Percentiles rank a stretch among this genome's conserved stretches.
phyloP scores from a whole-genome alignment of 192 early-diverging fungal species.

The Coemansia sp. region DNA sequence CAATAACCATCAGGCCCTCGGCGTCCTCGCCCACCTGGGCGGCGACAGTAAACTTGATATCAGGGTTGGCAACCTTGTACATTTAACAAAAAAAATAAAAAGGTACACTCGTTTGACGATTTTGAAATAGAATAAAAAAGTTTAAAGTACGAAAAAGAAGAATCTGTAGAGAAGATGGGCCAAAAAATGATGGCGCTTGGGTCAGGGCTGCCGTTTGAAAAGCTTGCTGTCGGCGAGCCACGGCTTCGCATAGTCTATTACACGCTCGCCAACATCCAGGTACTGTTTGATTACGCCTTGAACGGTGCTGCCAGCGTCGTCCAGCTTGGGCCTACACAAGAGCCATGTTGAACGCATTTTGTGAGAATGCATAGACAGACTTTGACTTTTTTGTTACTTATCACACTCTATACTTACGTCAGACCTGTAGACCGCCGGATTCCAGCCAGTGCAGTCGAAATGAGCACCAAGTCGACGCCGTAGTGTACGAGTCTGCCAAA shows the following conservation, averaged over 20 bases:
- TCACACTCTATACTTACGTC: conserved; percentile 20
- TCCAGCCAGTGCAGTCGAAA: conserved; percentile 40
- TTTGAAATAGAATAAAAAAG: conserved; percentile 9
- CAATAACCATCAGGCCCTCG: conserved; percentile 73
- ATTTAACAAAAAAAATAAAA: conserved; percentile 9
- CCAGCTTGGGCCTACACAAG: conserved; percentile 18
- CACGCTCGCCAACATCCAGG: conserved; percentile 29
- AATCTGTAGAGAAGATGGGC: background rate
- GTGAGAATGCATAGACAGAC: background rate
- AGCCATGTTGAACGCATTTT: background rate
- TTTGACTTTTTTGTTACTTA: background rate
- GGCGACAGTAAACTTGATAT: conserved; percentile 50
- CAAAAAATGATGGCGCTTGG: conserved; percentile 1
- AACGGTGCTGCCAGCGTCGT: conserved; percentile 5
- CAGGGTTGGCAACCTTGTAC: conserved; percentile 46
- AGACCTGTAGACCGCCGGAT: conserved; percentile 32
- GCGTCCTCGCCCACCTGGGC: conserved; percentile 71
- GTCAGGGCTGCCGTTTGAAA: conserved; percentile 14
- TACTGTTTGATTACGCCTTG: conserved; percentile 14
- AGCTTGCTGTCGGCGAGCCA: conserved; percentile 15
- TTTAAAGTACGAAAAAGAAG: background rate
- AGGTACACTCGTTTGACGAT: background rate
- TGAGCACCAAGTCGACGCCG: conserved; percentile 31
- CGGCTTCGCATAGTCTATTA: conserved; percentile 20
- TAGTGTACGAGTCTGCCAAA: conserved; percentile 29